Percentiles rank a stretch among this genome's conserved stretches.
phyloP scores from a whole-genome alignment of 192 early-diverging fungal genomes.

The Dimargaris cristalligena region DNA sequence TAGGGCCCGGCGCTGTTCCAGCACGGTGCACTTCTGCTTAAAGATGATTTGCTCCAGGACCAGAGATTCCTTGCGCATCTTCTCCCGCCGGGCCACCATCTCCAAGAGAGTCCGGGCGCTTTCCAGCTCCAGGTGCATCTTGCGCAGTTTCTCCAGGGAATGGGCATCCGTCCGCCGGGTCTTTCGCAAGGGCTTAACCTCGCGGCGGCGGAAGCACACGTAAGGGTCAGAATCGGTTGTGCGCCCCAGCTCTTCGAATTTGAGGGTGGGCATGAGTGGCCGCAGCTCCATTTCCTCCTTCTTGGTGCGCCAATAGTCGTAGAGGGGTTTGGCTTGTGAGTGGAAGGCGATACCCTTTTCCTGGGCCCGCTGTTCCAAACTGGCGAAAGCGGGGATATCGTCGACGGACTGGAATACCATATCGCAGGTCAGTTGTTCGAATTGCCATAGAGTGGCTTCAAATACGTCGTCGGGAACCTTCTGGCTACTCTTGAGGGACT shows the following conservation, averaged over 20 bases:
- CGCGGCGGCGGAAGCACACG: conserved; percentile 91
- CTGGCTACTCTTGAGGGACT: conserved; percentile 16
- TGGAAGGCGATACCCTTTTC: conserved; percentile 17
- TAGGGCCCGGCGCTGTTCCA: neutral
- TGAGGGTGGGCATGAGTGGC: conserved; percentile 19
- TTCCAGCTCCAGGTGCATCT: conserved; percentile 65
- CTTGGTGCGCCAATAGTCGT: conserved; percentile 22
- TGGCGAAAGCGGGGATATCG: conserved; percentile 22
- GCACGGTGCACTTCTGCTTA: conserved; percentile 7
- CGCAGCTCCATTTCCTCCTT: conserved; percentile 14
- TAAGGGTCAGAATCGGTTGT: conserved; percentile 78
- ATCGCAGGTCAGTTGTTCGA: conserved; percentile 57
- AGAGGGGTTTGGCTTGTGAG: conserved; percentile 13
- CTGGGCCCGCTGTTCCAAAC: conserved; percentile 20
- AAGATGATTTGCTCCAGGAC: conserved; percentile 39
- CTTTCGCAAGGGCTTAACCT: conserved; percentile 74
- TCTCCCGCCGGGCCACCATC: conserved; percentile 63
- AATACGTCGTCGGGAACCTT: conserved; percentile 51
- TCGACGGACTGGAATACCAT: conserved; percentile 25
- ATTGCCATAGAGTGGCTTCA: conserved; percentile 59
- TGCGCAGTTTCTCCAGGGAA: conserved; percentile 69
- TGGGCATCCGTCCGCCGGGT: conserved; percentile 71
- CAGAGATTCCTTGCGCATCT: conserved; percentile 50
- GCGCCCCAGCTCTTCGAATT: conserved; percentile 39
- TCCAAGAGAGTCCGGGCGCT: conserved; percentile 59